phyloP scores from a whole-genome alignment of 371 early-diverging fungal genomes.

The Coemansia sp. region DNA sequence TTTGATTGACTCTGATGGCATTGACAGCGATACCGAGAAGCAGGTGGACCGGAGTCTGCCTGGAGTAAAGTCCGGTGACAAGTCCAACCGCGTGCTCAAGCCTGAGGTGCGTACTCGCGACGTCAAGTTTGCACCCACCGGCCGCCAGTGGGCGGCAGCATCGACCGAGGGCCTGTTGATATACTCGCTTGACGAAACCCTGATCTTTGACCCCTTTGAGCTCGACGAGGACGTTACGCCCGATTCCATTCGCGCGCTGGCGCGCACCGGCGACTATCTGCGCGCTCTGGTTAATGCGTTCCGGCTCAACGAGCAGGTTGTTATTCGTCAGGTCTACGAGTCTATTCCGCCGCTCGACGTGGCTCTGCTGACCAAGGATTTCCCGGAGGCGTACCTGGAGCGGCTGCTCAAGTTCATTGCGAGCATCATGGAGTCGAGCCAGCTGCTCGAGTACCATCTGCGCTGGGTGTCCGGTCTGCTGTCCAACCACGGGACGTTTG shows the following conservation, averaged over 20 bases:
- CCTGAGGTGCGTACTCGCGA: conserved; percentile 81
- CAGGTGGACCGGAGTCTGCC: conserved; percentile 79
- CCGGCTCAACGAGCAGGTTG: conserved; percentile 77
- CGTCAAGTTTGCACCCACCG: conserved; percentile 91
- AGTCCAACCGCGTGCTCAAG: conserved; percentile 69
- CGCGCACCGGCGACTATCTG: conserved; percentile 70
- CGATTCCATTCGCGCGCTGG: conserved; percentile 69
- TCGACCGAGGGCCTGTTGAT: conserved; percentile 95
- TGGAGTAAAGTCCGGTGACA: conserved; percentile 83
- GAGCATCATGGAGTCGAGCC: conserved; percentile 69
- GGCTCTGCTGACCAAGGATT: conserved; percentile 66
- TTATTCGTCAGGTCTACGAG: conserved; percentile 78
- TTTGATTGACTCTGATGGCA: conserved; percentile 74
- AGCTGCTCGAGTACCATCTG: conserved; percentile 84
- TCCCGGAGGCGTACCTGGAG: conserved; percentile 84
- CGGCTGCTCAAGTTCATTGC: conserved; percentile 81
- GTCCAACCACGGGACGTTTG: conserved; percentile 76
- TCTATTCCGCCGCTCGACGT: conserved; percentile 77
- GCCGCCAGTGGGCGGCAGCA: conserved; percentile 92
- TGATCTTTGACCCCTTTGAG: conserved; percentile 96
- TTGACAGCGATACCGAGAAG: conserved; percentile 80
- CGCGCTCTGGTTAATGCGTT: conserved; percentile 89
- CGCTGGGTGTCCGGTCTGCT: conserved; percentile 76
- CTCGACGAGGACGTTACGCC: conserved; percentile 95
- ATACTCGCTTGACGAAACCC: conserved; percentile 87